These are phyloP conservation scores for Penicillium crystallinum DNA, from an alignment of 495 filamentous ascomycete species.

Conservation along the genomic window DNA sequence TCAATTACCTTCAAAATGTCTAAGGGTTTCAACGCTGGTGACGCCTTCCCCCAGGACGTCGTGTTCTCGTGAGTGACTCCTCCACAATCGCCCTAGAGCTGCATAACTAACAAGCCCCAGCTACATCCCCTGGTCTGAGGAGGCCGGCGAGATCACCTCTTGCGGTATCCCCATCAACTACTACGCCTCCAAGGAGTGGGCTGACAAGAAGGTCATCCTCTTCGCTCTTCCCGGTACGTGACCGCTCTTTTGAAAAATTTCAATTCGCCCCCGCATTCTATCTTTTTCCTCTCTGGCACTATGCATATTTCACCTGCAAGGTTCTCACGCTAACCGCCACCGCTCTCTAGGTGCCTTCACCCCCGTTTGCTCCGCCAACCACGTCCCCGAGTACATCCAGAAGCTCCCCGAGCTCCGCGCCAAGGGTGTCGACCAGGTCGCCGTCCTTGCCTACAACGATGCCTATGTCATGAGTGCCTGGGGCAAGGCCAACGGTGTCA, in stretches of 20 bases:
- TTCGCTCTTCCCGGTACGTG: slow-evolving; percentile 72
- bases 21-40: slow-evolving; percentile 69
- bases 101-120: slow-evolving; percentile 29
- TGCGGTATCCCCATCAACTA: slow-evolving; percentile 79
- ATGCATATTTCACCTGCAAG: slow-evolving; percentile 7
- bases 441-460: slow-evolving; percentile 87
- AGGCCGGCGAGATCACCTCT: slow-evolving; percentile 56
- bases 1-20: slow-evolving; percentile 8
- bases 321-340: slow-evolving; percentile 19
- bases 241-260: slow-evolving; percentile 25
- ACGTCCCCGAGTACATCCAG: slow-evolving; percentile 81
- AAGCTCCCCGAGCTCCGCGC: slow-evolving; percentile 65
- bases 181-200: slow-evolving; percentile 80
- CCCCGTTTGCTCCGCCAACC: slow-evolving; percentile 80
- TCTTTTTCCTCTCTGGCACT: neutral
- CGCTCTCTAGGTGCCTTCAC: slow-evolving; percentile 71
- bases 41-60: slow-evolving; percentile 76
- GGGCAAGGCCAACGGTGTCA: slow-evolving; percentile 88
- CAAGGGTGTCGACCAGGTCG: slow-evolving; percentile 83
- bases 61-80: slow-evolving; percentile 58
- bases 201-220: slow-evolving; percentile 84
- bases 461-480: slow-evolving; percentile 90
- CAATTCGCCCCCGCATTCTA: neutral
- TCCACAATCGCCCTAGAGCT: slow-evolving; percentile 3
- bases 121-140: slow-evolving; percentile 66